Evolutionary conservation across 2,329 filamentous ascomycete genomes (phyloP), one percentile per base, ranked within the genome.

Genomic region (Chaetoscypha palmicola): DNA sequence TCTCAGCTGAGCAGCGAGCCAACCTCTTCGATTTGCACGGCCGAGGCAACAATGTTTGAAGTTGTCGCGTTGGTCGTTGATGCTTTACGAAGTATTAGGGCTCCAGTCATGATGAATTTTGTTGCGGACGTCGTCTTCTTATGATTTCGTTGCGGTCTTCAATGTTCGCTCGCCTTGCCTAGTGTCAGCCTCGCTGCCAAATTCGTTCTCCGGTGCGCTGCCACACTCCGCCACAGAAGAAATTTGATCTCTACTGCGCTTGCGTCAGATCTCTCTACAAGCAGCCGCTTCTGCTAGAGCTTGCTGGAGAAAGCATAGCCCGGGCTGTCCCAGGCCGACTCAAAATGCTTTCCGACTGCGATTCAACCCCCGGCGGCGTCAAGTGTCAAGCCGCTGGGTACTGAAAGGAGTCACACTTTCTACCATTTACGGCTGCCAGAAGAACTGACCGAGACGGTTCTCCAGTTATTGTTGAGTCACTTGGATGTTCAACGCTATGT

Each of bases 31-130:
- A 4, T 19, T 4, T 26, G 11, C 26, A 32, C 16, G n/a, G 10
- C 16, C 30, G 26, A 41, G 38, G 38, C 38, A 41, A 10, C 38
- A 32, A 39, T 23, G 4, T 34, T 19, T 34, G n/a, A 17, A 5
- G 19, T 3, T 4, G 4, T 31, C 3, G 28, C 11, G 28, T 31
- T 14, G 12, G 9, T 9, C 11, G 12, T 31, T 31, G 28, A 31
- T 31, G n/a, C 28, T 31, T 31, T 14, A 31, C 11, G 28, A 9
- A 31, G 28, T 11, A 31, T 14, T 11, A 31, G 28, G 16, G 11
- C 16, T 12, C 11, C 16, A 3, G 12, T 31, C 3, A 31, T 11
- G 16, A 16, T n/a, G 4, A 34, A 17, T 34, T 17, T 17, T 17
- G 19, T 5, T 14, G 17, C n/a, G n/a, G 12, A 17, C 12, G 9